Percentiles rank a stretch among this genome's conserved stretches.
These are phyloP conservation scores for Hyaloperonospora brassicae DNA, from an alignment of 352 stramenopile genomes.

Conservation along the genomic window DNA sequence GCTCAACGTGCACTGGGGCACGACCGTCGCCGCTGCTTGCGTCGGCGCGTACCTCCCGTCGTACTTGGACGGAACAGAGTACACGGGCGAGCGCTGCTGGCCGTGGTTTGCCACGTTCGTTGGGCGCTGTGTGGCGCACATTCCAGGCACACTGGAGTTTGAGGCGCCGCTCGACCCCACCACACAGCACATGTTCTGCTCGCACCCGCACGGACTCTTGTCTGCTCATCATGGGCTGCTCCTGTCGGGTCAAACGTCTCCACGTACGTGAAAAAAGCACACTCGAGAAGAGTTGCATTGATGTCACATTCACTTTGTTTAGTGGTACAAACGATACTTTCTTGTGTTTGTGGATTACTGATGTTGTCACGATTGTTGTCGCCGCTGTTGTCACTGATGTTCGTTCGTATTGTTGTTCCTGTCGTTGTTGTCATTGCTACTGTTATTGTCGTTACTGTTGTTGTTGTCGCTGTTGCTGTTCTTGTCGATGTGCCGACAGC, in stretches of 20 bases:
- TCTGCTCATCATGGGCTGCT: conserved; percentile 65
- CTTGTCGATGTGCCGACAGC: conserved; percentile 19
- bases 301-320: no score
- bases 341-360: no score
- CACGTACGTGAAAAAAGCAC: conserved; percentile 28
- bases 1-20: conserved; percentile 11
- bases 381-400: no score
- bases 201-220: conserved; percentile 65
- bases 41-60: conserved; percentile 45
- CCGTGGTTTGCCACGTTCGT: conserved; percentile 44
- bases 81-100: conserved; percentile 51
- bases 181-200: conserved; percentile 75
- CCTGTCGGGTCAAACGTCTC: conserved; percentile 47
- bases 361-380: no score
- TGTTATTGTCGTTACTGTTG: no score
- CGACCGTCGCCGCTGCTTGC: conserved; percentile 19
- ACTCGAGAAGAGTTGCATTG: no score
- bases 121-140: conserved; percentile 23
- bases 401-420: no score
- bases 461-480: no score
- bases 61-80: conserved; percentile 49
- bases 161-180: conserved; percentile 48
- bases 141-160: conserved; percentile 59
- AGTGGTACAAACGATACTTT: no score
- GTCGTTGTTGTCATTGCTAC: no score